phyloP scores from a whole-genome alignment of 805 yeast genomes.

The Starmera pachycereana region DNA sequence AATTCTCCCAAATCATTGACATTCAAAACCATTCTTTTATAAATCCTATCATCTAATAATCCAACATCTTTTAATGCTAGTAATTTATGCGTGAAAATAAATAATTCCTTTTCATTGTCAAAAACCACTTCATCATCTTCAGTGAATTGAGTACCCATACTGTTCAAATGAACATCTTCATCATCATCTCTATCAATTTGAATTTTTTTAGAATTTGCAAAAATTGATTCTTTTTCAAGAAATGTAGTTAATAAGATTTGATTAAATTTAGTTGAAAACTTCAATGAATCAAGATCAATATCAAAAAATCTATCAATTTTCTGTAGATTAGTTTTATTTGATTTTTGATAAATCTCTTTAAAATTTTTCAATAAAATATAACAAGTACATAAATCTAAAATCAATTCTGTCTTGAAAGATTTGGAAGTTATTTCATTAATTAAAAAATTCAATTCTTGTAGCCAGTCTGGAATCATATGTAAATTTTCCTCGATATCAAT shows the following conservation, averaged over 20 bases:
- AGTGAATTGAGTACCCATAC: slow-evolving; percentile 4
- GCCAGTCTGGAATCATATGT: slow-evolving; percentile 5
- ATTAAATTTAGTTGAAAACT: slow-evolving; percentile 22
- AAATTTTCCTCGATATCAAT: slow-evolving; percentile 13
- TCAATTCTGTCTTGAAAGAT: slow-evolving; percentile 6
- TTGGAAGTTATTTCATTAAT: slow-evolving; percentile 1
- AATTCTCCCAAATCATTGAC: slow-evolving; percentile 23
- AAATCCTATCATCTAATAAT: slow-evolving; percentile 19
- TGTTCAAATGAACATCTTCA: slow-evolving; percentile 35
- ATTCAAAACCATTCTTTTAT: slow-evolving; percentile 29
- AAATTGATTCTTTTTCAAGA: slow-evolving; percentile 36
- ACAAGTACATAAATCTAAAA: slow-evolving; percentile 12
- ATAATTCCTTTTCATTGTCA: slow-evolving; percentile 30
- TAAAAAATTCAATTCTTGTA: slow-evolving; percentile 7
- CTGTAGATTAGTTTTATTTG: slow-evolving; percentile 20
- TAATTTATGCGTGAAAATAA: slow-evolving; percentile 31
- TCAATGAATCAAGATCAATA: slow-evolving; percentile 11
- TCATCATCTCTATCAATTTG: slow-evolving; percentile 40
- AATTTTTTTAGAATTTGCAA: slow-evolving; percentile 25
- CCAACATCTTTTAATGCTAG: slow-evolving; percentile 24
- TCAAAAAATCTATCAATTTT: slow-evolving; percentile 13
- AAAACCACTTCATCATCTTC: slow-evolving; percentile 17
- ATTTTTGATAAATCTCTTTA: slow-evolving; percentile 24
- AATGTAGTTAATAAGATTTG: slow-evolving; percentile 30
- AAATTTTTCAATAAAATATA: slow-evolving; percentile 19